A percentile compares a stretch with the other conserved stretches of the same genome.
These are phyloP conservation scores for Mallotus nudiflorus DNA, from an alignment of 345 rosid genomes.

Conservation along the genomic window DNA sequence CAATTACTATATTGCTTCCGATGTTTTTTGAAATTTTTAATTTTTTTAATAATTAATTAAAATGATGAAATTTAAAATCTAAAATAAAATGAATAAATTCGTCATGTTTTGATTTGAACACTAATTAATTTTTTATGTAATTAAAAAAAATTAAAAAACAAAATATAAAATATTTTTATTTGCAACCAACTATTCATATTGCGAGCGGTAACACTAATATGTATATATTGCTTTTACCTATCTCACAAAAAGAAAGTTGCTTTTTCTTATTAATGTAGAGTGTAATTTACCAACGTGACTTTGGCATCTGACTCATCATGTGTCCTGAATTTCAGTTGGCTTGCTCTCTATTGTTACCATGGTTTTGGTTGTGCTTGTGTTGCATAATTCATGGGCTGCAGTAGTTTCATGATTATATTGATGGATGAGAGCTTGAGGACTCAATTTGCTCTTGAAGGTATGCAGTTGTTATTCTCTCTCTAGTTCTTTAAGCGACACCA, in stretches of 20 bases:
- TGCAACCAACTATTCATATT: no score
- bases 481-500: not conserved
- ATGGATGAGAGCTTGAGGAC: conserved; percentile 16
- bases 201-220: no score
- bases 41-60: no score
- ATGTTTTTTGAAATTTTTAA: no score
- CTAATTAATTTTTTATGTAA: no score
- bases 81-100: no score
- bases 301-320: conserved; percentile 7
- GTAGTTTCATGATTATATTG: conserved; percentile 24
- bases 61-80: no score
- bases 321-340: conserved; percentile 30
- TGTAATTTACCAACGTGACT: not conserved
- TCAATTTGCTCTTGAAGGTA: conserved; percentile 44
- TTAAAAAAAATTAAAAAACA: no score
- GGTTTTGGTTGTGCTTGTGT: conserved; percentile 23
- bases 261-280: not conserved
- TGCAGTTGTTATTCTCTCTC: not conserved
- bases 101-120: no score
- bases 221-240: no score
- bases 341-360: conserved; percentile 10
- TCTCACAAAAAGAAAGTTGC: not conserved
- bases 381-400: conserved; percentile 35
- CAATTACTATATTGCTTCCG: no score
- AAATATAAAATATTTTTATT: not conserved